Percentiles rank a stretch among this genome's conserved stretches.
Evolutionary conservation across 345 rosid species (phyloP).

Genomic region (Gossypium ekmanianum): DNA sequence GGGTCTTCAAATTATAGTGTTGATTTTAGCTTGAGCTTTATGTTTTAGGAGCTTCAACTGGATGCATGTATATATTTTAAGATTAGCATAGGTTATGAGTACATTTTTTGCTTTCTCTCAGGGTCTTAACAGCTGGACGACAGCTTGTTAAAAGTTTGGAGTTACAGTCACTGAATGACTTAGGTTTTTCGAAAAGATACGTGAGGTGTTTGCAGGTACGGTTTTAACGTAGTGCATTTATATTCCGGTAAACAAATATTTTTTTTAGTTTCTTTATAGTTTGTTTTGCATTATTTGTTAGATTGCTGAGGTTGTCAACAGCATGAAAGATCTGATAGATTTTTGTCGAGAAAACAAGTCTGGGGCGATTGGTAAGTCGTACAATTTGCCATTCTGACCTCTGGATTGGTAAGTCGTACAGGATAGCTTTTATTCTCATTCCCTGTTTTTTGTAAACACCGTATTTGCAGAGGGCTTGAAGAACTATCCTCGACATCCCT

Average conservation of each 20-base stretch:
- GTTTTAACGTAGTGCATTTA: constrained; percentile 4
- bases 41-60: neutral
- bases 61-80: neutral
- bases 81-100: neutral
- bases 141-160: constrained; percentile 91
- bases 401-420: constrained; percentile 45
- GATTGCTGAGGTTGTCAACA: constrained; percentile 94
- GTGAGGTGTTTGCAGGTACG: constrained; percentile 94
- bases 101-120: constrained; percentile 20
- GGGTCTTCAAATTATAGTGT: neutral
- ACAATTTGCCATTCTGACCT: neutral
- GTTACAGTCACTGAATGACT: constrained; percentile 78
- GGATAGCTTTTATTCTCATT: neutral
- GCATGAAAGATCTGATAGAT: constrained; percentile 94
- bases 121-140: constrained; percentile 90
- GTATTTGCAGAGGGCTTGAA: constrained; percentile 79
- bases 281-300: constrained; percentile 24
- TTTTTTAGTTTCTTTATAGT: neutral
- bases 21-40: neutral
- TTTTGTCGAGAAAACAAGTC: constrained; percentile 67
- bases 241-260: neutral
- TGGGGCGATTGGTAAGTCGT: constrained; percentile 75
- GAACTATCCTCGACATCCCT: constrained; percentile 60
- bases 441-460: neutral
- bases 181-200: constrained; percentile 94